Percentiles rank a stretch among this genome's conserved stretches.
These are phyloP conservation scores for Candida bentonensis DNA, from an alignment of 805 yeast species.

Conservation along the genomic window DNA sequence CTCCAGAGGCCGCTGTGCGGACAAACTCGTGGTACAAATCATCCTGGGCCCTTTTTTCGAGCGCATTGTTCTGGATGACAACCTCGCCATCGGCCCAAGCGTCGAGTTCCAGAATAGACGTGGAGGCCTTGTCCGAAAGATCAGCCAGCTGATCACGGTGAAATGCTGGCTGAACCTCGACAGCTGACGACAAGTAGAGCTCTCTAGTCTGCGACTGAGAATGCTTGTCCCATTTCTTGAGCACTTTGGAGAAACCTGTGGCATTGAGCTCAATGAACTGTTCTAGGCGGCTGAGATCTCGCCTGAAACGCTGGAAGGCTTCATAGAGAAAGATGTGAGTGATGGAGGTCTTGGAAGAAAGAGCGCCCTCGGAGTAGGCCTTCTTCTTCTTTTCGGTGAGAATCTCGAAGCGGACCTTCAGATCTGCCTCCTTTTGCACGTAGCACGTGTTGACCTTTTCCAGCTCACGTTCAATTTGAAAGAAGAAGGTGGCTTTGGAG, in stretches of 20 bases:
- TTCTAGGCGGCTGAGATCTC: slow-evolving; percentile 76
- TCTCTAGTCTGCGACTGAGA: slow-evolving; percentile 92
- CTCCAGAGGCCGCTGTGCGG: slow-evolving; percentile 28
- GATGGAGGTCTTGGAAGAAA: slow-evolving; percentile 49
- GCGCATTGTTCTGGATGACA: slow-evolving; percentile 14
- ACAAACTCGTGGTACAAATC: slow-evolving; percentile 61
- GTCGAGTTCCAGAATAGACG: slow-evolving; percentile 54
- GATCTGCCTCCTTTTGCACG: slow-evolving; percentile 78
- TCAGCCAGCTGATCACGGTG: slow-evolving; percentile 77
- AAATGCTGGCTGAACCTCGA: slow-evolving; percentile 92
- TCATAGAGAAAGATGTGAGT: slow-evolving; percentile 73
- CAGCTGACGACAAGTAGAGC: slow-evolving; percentile 79
- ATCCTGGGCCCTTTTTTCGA: slow-evolving; percentile 24
- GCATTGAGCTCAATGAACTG: slow-evolving; percentile 92
- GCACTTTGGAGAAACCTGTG: slow-evolving; percentile 88
- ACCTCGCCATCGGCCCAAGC: slow-evolving; percentile 44
- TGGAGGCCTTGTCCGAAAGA: slow-evolving; percentile 51
- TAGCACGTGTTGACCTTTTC: slow-evolving; percentile 93
- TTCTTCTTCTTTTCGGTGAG: slow-evolving; percentile 57
- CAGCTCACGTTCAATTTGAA: slow-evolving; percentile 82
- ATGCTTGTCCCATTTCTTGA: slow-evolving; percentile 96
- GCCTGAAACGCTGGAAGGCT: slow-evolving; percentile 77
- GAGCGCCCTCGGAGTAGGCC: slow-evolving; percentile 28
- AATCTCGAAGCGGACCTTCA: slow-evolving; percentile 65
- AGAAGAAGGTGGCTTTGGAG: slow-evolving; percentile 77